These are phyloP conservation scores for Hymenoscyphus infarciens DNA, from an alignment of 2,329 filamentous ascomycete species.

Conservation along the genomic window DNA sequence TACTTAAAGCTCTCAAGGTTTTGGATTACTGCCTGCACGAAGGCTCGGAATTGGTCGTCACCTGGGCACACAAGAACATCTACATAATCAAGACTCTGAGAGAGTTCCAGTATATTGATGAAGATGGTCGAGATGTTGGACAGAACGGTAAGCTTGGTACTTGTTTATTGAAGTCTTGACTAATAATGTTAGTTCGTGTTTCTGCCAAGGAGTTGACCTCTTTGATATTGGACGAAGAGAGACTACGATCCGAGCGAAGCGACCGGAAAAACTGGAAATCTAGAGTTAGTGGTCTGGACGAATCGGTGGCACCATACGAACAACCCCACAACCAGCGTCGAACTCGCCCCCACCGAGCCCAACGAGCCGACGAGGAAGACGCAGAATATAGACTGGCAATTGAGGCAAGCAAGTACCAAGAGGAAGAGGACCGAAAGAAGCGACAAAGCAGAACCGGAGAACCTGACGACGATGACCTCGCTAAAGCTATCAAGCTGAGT, in stretches of 20 bases:
- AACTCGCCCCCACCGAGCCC: conserved; percentile 47
- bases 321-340: conserved; percentile 40
- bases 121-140: conserved; percentile 91
- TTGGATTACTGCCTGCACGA: conserved; percentile 97
- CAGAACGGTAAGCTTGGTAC: conserved; percentile 71
- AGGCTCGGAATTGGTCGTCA: conserved; percentile 92
- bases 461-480: conserved; percentile 77
- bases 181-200: conserved; percentile 69
- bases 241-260: conserved; percentile 81
- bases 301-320: conserved; percentile 54
- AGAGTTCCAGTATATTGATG: conserved; percentile 95
- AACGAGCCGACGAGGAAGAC: conserved; percentile 73
- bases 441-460: conserved; percentile 58
- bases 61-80: conserved; percentile 95
- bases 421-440: conserved; percentile 81
- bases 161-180: conserved; percentile 19
- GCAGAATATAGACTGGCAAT: conserved; percentile 86
- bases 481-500: conserved; percentile 92
- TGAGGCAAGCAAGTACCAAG: conserved; percentile 91
- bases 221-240: conserved; percentile 88
- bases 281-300: conserved; percentile 88
- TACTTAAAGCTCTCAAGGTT: conserved; percentile 95
- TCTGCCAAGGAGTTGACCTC: conserved; percentile 94
- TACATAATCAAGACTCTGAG: conserved; percentile 98
- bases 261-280: conserved; percentile 97